Percentiles rank a stretch among this genome's conserved stretches.
Evolutionary conservation across 2,329 filamentous ascomycete genomes (phyloP).

Genomic region (Penicillium sp.): DNA sequence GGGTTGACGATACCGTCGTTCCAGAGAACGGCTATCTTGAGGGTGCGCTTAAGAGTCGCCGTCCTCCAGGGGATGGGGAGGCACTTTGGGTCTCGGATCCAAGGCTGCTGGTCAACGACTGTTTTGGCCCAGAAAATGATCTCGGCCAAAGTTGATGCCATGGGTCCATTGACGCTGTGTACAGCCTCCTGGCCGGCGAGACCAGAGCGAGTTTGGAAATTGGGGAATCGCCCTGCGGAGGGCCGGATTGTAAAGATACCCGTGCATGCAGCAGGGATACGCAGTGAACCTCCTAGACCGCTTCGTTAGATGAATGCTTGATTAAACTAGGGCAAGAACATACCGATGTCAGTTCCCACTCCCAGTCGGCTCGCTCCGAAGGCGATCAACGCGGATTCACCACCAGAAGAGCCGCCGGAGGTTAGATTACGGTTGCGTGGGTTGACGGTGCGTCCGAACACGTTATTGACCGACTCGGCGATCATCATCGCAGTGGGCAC

Average conservation of each 20-base stretch:
- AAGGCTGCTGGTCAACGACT: constrained; percentile 58
- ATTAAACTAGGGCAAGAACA: no score
- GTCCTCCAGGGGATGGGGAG: constrained; percentile 64
- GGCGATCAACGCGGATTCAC: constrained; percentile 44
- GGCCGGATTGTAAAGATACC: constrained; percentile 1
- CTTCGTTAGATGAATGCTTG: background rate
- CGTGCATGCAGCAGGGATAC: constrained; percentile 3
- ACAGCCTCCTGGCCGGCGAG: constrained; percentile 71
- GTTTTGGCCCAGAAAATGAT: constrained; percentile 61
- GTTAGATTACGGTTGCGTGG: constrained; percentile 43
- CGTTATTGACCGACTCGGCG: constrained; percentile 50
- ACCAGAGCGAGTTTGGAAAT: constrained; percentile 55
- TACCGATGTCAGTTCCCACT: constrained; percentile 50
- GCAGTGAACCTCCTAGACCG: background rate
- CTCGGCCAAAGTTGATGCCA: constrained; percentile 63
- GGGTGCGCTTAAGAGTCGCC: constrained; percentile 29
- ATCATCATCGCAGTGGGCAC: constrained; percentile 52
- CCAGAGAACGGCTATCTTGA: constrained; percentile 66
- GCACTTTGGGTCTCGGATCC: constrained; percentile 64
- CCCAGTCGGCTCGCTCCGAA: constrained; percentile 41
- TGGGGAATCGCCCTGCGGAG: constrained; percentile 22
- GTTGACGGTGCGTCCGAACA: constrained; percentile 51
- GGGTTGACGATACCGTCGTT: constrained; percentile 67
- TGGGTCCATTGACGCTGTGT: constrained; percentile 67
- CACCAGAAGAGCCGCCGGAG: constrained; percentile 45